phyloP scores from a whole-genome alignment of 2,329 filamentous ascomycete species.

The Chaetomium strumarium region DNA sequence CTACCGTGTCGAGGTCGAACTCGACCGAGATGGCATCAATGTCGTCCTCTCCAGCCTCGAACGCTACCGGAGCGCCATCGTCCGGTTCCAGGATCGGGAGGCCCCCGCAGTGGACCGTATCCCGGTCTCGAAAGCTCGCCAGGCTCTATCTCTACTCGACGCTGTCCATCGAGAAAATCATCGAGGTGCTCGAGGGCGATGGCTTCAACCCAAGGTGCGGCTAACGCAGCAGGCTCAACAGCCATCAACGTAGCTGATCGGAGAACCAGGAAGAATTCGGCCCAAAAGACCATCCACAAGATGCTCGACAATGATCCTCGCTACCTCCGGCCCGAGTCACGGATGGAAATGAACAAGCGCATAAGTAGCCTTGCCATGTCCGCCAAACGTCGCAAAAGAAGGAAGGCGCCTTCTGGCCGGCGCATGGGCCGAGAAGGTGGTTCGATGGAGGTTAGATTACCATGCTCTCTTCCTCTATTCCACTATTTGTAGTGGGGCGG shows the following conservation, averaged over 20 bases:
- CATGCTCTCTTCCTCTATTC: no score
- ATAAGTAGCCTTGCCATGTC: constrained; percentile 41
- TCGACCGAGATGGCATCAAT: constrained; percentile 19
- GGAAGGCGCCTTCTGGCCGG: background rate
- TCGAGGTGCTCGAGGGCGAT: constrained; percentile 41
- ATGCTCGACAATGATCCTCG: constrained; percentile 54
- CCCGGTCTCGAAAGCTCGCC: constrained; percentile 47
- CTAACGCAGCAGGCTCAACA: background rate
- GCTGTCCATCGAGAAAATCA: constrained; percentile 46
- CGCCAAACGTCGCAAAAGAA: constrained; percentile 29
- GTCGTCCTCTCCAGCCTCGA: constrained; percentile 18
- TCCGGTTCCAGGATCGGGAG: constrained; percentile 39
- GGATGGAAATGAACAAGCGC: constrained; percentile 47
- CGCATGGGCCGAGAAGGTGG: background rate
- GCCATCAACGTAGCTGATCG: constrained; percentile 3
- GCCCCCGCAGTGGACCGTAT: constrained; percentile 50
- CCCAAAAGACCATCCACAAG: constrained; percentile 51
- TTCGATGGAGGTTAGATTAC: background rate
- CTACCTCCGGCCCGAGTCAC: constrained; percentile 48
- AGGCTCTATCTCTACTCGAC: constrained; percentile 53
- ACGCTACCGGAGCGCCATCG: constrained; percentile 10
- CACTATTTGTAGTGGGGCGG: background rate
- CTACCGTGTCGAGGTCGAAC: constrained; percentile 1
- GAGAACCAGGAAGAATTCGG: constrained; percentile 46
- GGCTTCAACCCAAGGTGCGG: constrained; percentile 43